These are phyloP conservation scores for Ophidiomyces ophidiicola DNA, from an alignment of 2,329 filamentous ascomycete genomes.

Conservation along the genomic window DNA sequence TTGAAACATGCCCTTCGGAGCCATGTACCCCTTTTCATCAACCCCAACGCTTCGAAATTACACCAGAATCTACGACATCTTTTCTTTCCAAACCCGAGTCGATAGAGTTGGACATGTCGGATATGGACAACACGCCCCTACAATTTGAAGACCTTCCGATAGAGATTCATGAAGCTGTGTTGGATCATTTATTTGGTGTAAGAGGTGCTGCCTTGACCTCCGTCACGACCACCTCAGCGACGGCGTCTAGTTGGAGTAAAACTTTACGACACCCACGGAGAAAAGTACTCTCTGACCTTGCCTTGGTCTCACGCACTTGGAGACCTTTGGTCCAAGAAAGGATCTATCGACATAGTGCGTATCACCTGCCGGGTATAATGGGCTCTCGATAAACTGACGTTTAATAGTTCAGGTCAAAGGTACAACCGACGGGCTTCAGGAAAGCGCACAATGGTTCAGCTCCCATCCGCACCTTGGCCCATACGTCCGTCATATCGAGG, in stretches of 20 bases:
- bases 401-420: conserved; percentile 57
- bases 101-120: conserved; percentile 9
- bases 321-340: conserved; percentile 56
- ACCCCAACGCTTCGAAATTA: background rate
- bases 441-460: conserved; percentile 50
- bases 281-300: conserved; percentile 54
- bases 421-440: conserved; percentile 49
- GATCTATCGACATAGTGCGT: conserved; percentile 53
- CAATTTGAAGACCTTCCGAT: conserved; percentile 44
- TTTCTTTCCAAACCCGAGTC: conserved; percentile 4
- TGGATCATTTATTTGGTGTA: conserved; percentile 60
- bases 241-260: conserved; percentile 50
- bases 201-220: conserved; percentile 50
- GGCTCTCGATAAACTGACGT: conserved; percentile 4
- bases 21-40: conserved; percentile 3
- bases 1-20: conserved; percentile 2
- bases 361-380: conserved; percentile 3
- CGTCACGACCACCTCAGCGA: conserved; percentile 42
- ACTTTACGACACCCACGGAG: conserved; percentile 54
- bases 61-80: background rate
- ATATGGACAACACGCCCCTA: background rate
- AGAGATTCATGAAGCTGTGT: conserved; percentile 60
- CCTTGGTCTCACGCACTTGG: conserved; percentile 50
- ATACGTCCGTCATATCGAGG: conserved; percentile 60
- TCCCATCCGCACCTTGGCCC: conserved; percentile 46